A percentile compares a stretch with the other conserved stretches of the same genome.
Conservation (phyloP, 306 rosid genomes). For the Sechiopsis laciniata region DNA sequence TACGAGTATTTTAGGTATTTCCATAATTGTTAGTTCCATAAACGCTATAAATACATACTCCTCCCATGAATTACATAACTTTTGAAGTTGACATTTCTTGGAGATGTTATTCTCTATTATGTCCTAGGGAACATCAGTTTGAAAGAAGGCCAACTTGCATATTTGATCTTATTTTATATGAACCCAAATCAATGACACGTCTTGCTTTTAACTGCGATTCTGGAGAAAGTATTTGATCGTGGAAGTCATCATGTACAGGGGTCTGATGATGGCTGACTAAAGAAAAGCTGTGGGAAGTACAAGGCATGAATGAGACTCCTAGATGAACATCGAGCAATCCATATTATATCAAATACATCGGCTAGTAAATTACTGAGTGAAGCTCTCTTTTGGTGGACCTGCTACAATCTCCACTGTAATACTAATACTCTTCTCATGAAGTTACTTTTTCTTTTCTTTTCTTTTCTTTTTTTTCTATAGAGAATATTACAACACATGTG, state of each 20-base stretch:
- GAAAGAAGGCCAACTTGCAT: too few relatives aligned
- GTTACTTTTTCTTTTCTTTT: too few relatives aligned
- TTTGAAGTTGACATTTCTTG: too few relatives aligned
- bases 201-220: slow-evolving; percentile 48
- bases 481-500: not conserved
- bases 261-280: slow-evolving; percentile 52
- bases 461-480: not conserved
- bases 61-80: too few relatives aligned
- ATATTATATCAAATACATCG: not conserved
- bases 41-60: too few relatives aligned
- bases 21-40: too few relatives aligned
- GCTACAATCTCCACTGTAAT: not conserved
- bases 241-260: slow-evolving; percentile 47
- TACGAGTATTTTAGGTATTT: too few relatives aligned
- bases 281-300: slow-evolving; percentile 55
- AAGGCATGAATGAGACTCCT: slow-evolving; percentile 21
- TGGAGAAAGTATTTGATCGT: slow-evolving; percentile 46
- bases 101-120: too few relatives aligned
- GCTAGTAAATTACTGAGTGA: not conserved
- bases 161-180: too few relatives aligned
- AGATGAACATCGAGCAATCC: slow-evolving; percentile 18
- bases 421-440: not conserved
- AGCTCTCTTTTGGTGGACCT: not conserved
- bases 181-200: slow-evolving; percentile 38
- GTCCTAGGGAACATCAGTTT: too few relatives aligned